Evolutionary conservation across 306 rosid species (phyloP).

Genomic region (Ammopiptanthus mongolicus): DNA sequence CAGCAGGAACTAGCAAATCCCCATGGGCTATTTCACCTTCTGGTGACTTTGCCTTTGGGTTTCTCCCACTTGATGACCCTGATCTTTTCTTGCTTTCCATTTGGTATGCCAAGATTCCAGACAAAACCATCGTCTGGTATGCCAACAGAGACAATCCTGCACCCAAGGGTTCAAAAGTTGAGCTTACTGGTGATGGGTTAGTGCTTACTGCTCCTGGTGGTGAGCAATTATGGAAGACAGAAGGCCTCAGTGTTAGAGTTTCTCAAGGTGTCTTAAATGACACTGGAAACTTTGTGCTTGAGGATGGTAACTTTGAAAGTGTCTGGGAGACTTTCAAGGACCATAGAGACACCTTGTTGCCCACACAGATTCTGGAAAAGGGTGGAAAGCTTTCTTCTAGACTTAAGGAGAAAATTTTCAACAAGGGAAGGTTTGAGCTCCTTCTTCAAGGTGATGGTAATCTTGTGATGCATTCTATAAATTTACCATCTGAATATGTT

Average conservation of each 20-base stretch:
- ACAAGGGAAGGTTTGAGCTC: slow-evolving; percentile 35
- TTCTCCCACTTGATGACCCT: slow-evolving; percentile 2
- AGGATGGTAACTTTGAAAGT: not conserved
- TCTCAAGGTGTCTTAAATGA: slow-evolving; percentile 25
- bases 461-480: slow-evolving; percentile 29
- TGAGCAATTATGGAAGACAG: slow-evolving; percentile 16
- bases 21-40: slow-evolving; percentile 54
- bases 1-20: slow-evolving; percentile 22
- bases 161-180: slow-evolving; percentile 38
- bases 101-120: slow-evolving; percentile 45
- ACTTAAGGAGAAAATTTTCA: slow-evolving; percentile 21
- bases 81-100: slow-evolving; percentile 40
- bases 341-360: slow-evolving; percentile 43
- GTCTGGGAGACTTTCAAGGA: slow-evolving; percentile 47
- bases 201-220: slow-evolving; percentile 32
- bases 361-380: slow-evolving; percentile 30
- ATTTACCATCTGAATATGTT: slow-evolving; percentile 19
- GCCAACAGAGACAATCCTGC: slow-evolving; percentile 30
- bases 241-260: not conserved
- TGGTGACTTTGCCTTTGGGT: slow-evolving; percentile 60
- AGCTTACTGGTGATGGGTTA: slow-evolving; percentile 31
- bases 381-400: slow-evolving; percentile 34
- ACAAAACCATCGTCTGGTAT: slow-evolving; percentile 46
- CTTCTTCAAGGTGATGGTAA: slow-evolving; percentile 31
- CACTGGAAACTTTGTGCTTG: slow-evolving; percentile 46